Conservation (phyloP, 2,329 filamentous ascomycete species). For the Hymenoscyphus albidus region DNA sequence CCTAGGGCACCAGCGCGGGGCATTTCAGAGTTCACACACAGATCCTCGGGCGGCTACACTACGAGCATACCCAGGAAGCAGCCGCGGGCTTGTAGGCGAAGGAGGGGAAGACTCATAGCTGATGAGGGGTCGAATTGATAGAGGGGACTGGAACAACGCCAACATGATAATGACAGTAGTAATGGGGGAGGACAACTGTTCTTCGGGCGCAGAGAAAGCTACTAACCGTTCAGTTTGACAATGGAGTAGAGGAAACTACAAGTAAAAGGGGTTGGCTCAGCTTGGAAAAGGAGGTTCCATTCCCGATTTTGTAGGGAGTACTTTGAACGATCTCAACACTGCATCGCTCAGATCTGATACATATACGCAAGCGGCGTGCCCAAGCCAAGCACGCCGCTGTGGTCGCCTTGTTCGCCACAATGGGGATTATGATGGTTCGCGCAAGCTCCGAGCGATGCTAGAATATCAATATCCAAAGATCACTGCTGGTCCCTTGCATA, state of each 20-base stretch:
- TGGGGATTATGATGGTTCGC: constrained; percentile 13
- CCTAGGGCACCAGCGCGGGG: constrained; percentile 1
- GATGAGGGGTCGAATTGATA: background rate
- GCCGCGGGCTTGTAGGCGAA: constrained; percentile 5
- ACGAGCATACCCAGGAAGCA: constrained; percentile 7
- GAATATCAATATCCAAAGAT: constrained; percentile 1
- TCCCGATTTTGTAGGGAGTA: background rate
- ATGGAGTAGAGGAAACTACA: background rate
- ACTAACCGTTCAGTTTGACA: background rate
- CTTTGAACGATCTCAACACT: background rate
- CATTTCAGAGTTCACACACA: constrained; percentile 1
- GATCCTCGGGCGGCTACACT: background rate
- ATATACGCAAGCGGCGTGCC: constrained; percentile 9
- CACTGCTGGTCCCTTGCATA: constrained; percentile 8
- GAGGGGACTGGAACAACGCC: background rate
- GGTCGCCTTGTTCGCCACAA: background rate
- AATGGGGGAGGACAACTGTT: background rate
- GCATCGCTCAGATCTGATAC: constrained; percentile 8
- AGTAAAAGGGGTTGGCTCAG: background rate
- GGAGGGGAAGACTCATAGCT: constrained; percentile 5
- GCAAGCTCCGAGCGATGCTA: background rate
- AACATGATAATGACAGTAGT: background rate
- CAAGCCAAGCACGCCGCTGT: constrained; percentile 3
- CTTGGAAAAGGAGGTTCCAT: background rate
- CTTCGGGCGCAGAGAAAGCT: background rate